Conservation (phyloP, 2,329 filamentous ascomycete genomes). For the Diplodia scrobiculata region DNA sequence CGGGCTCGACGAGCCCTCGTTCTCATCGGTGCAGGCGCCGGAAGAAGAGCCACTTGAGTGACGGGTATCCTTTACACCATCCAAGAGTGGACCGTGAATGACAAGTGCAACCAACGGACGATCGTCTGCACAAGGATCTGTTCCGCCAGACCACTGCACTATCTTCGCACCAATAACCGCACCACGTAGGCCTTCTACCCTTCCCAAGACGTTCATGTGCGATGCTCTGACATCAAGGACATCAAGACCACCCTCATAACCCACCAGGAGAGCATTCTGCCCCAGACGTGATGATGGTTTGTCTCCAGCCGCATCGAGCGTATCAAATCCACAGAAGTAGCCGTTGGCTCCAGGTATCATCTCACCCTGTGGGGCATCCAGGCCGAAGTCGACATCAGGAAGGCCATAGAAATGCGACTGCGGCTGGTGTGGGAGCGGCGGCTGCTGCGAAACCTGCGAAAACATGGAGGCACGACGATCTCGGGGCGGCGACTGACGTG, state of each 20-base stretch:
- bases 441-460: constrained; percentile 55
- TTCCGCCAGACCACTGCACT: constrained; percentile 65
- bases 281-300: constrained; percentile 46
- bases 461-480: constrained; percentile 57
- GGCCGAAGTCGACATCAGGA: constrained; percentile 68
- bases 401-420: constrained; percentile 77
- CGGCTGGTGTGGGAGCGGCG: constrained; percentile 72
- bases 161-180: constrained; percentile 82
- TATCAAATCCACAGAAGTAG: constrained; percentile 81
- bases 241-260: constrained; percentile 78
- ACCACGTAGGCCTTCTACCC: constrained; percentile 75
- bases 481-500: constrained; percentile 40
- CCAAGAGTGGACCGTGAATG: constrained; percentile 72
- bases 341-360: constrained; percentile 68
- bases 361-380: constrained; percentile 52
- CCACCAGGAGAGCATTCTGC: constrained; percentile 72
- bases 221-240: constrained; percentile 73
- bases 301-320: constrained; percentile 55
- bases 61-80: constrained; percentile 46
- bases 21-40: constrained; percentile 35
- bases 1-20: constrained; percentile 44
- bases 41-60: constrained; percentile 43
- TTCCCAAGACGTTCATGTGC: constrained; percentile 68
- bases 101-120: constrained; percentile 78
- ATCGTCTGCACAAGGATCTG: constrained; percentile 56